phyloP scores from a whole-genome alignment of 495 filamentous ascomycete species.

The Cairneyella variabilis region DNA sequence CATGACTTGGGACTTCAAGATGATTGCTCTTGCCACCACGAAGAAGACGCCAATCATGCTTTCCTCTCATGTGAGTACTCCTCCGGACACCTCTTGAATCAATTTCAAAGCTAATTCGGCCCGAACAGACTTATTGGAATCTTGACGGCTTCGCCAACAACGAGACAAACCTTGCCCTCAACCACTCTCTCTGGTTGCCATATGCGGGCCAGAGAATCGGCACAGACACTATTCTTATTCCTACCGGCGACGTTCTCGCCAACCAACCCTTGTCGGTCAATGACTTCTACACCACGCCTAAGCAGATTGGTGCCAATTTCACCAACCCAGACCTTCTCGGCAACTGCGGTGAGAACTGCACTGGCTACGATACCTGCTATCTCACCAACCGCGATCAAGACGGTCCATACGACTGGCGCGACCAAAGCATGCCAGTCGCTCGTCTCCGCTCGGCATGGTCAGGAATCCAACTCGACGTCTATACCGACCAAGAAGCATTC shows the following conservation, averaged over 20 bases:
- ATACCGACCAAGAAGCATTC: constrained; percentile 70
- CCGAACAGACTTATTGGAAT: constrained; percentile 80
- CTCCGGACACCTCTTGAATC: neutral
- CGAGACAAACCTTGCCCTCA: constrained; percentile 58
- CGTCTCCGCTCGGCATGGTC: constrained; percentile 59
- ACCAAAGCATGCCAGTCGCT: constrained; percentile 52
- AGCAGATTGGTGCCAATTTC: constrained; percentile 70
- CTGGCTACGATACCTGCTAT: constrained; percentile 63
- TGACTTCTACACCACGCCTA: constrained; percentile 72
- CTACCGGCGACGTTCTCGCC: constrained; percentile 68
- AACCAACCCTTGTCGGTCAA: constrained; percentile 58
- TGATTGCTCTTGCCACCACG: constrained; percentile 49
- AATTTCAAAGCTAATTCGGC: neutral
- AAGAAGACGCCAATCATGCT: constrained; percentile 67
- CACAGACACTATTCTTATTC: constrained; percentile 74
- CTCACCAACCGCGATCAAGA: constrained; percentile 39
- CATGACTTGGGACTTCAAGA: constrained; percentile 50
- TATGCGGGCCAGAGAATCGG: constrained; percentile 64
- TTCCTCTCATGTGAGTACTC: constrained; percentile 39
- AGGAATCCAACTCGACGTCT: constrained; percentile 70
- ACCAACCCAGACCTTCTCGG: constrained; percentile 46
- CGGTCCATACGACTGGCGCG: constrained; percentile 54
- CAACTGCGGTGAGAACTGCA: constrained; percentile 70
- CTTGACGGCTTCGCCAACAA: constrained; percentile 71
- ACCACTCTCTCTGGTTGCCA: constrained; percentile 70